Conservation (phyloP, 768 basidiomycete genomes). For the Mrakia frigida region DNA sequence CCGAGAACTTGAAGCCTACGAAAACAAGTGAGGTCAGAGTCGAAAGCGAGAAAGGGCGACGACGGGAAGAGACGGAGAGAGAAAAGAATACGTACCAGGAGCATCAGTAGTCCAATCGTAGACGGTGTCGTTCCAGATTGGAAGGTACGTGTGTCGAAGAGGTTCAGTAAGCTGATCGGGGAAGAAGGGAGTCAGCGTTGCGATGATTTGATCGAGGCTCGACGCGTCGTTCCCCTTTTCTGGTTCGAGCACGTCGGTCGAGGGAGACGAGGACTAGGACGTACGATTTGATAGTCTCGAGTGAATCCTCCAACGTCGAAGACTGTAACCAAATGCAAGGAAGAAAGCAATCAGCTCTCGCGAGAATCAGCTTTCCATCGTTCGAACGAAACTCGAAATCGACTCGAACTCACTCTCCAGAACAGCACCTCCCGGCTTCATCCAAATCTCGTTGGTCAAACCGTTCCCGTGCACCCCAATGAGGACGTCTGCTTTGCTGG, state of each 20-base stretch:
- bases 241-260: neutral
- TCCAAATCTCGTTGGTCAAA: constrained; percentile 32
- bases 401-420: constrained; percentile 22
- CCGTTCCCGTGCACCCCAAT: constrained; percentile 33
- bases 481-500: constrained; percentile 25
- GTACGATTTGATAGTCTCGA: constrained; percentile 28
- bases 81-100: neutral
- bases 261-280: neutral
- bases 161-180: constrained; percentile 23
- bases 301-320: constrained; percentile 32
- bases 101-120: constrained; percentile 32
- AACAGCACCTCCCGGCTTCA: constrained; percentile 32
- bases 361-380: neutral
- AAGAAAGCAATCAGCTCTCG: too few species aligned
- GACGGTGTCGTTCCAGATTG: constrained; percentile 31
- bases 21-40: neutral
- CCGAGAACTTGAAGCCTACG: constrained; percentile 30
- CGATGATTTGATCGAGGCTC: too few species aligned
- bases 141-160: constrained; percentile 22
- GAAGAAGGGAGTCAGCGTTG: neutral
- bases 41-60: neutral
- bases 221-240: too few species aligned
- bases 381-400: neutral
- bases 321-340: neutral
- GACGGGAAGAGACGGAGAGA: too few species aligned